phyloP scores from a whole-genome alignment of 208 protist genomes.

The Trypanosoma mega region DNA sequence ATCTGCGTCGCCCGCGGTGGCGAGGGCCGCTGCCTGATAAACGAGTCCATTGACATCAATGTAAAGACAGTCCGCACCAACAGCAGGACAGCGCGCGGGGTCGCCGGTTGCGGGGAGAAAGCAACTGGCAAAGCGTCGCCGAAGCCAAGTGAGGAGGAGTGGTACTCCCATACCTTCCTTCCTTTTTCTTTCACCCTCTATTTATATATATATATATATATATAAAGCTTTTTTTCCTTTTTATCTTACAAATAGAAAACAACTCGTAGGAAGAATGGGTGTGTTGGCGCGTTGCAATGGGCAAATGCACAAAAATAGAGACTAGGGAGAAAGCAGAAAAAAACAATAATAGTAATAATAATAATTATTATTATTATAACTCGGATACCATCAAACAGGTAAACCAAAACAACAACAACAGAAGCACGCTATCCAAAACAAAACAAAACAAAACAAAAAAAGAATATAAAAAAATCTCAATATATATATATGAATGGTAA shows the following conservation, averaged over 20 bases:
- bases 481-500: too few species aligned
- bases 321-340: too few species aligned
- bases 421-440: background rate
- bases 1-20: slow-evolving; percentile 46
- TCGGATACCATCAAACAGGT: background rate
- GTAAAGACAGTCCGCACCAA: slow-evolving; percentile 66
- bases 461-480: background rate
- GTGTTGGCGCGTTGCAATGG: too few species aligned
- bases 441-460: slow-evolving; percentile 20
- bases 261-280: background rate
- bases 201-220: background rate
- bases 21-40: slow-evolving; percentile 75
- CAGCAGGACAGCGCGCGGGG: slow-evolving; percentile 2
- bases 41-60: slow-evolving; percentile 86
- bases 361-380: too few species aligned
- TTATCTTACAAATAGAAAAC: background rate
- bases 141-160: slow-evolving; percentile 83
- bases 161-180: slow-evolving; percentile 75
- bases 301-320: too few species aligned
- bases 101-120: slow-evolving; percentile 64
- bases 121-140: slow-evolving; percentile 67
- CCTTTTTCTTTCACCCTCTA: background rate
- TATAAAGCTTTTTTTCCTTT: background rate
- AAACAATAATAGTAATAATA: too few species aligned
- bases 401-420: slow-evolving; percentile 11